Percentiles rank a stretch among this genome's conserved stretches.
Evolutionary conservation across 139 green algal genomes (phyloP).

Genomic region (Micractinium sp.): DNA sequence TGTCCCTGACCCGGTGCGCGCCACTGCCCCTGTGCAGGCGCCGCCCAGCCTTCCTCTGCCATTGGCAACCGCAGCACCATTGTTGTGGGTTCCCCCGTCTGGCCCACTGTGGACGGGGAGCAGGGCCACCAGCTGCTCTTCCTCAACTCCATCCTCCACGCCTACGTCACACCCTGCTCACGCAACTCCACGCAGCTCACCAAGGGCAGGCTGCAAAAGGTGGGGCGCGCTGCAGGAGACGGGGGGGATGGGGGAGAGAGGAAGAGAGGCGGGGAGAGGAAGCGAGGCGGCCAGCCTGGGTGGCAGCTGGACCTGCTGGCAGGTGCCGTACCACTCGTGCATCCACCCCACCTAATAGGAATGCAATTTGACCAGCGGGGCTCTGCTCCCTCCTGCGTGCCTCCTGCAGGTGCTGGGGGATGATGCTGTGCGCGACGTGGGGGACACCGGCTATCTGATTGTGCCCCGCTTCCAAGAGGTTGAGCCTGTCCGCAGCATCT

Average conservation of each 20-base stretch:
- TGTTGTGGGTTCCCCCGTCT: neutral
- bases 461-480: neutral
- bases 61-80: neutral
- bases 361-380: too few relatives aligned
- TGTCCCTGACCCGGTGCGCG: too few relatives aligned
- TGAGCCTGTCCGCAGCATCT: neutral
- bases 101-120: slow-evolving; percentile 5
- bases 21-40: neutral
- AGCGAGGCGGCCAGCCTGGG: too few relatives aligned
- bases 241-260: too few relatives aligned
- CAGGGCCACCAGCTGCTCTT: neutral
- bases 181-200: neutral
- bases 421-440: neutral
- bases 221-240: neutral
- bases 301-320: too few relatives aligned
- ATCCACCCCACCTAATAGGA: too few relatives aligned
- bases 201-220: neutral
- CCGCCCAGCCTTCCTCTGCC: neutral
- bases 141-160: neutral
- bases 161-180: neutral
- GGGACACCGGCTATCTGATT: neutral
- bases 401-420: neutral
- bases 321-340: too few relatives aligned
- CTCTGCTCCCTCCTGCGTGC: too few relatives aligned
- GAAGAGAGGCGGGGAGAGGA: too few relatives aligned